phyloP scores from a whole-genome alignment of 371 early-diverging fungal genomes.

The Sporodiniella umbellata region DNA sequence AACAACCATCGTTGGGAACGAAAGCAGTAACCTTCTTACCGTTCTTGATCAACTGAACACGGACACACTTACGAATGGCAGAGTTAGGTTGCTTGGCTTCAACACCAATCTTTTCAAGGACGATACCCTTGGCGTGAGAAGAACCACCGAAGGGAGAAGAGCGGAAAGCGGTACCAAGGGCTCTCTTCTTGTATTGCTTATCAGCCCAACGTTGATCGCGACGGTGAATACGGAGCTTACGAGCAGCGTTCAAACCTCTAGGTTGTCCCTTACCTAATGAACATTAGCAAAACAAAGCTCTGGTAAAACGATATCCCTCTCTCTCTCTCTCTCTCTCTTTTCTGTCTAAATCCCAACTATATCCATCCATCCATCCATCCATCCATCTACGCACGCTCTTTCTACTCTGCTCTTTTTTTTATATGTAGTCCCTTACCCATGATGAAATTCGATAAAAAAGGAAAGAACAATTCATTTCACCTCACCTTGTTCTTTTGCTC shows the following conservation, averaged over 20 bases:
- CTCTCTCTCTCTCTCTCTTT: not conserved
- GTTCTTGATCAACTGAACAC: slow-evolving; percentile 99
- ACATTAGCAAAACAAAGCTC: not conserved
- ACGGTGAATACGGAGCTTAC: slow-evolving; percentile 95
- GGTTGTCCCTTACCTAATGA: slow-evolving; percentile 87
- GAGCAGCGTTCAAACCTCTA: slow-evolving; percentile 98
- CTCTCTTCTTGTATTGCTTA: slow-evolving; percentile 97
- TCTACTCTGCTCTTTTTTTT: not conserved
- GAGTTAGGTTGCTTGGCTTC: slow-evolving; percentile 99
- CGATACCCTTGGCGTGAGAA: slow-evolving; percentile 99
- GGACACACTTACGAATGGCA: slow-evolving; percentile 99
- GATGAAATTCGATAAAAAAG: slow-evolving; percentile 30
- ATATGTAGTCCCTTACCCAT: slow-evolving; percentile 20
- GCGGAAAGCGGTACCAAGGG: slow-evolving; percentile 97
- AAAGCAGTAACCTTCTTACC: slow-evolving; percentile 99
- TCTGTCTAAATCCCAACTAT: not conserved
- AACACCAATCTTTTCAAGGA: slow-evolving; percentile 99
- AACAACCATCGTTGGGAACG: slow-evolving; percentile 99
- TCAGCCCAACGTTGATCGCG: slow-evolving; percentile 99
- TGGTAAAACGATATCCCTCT: not conserved
- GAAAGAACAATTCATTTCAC: slow-evolving; percentile 22
- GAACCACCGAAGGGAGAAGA: slow-evolving; percentile 98
- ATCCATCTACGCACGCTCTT: not conserved
- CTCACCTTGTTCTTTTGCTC: slow-evolving; percentile 19
- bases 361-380: slow-evolving; percentile 18